Percentiles rank a stretch among this genome's conserved stretches.
These are phyloP conservation scores for Paramecium biaurelia DNA, from an alignment of 73 alveolate genomes.

Conservation along the genomic window DNA sequence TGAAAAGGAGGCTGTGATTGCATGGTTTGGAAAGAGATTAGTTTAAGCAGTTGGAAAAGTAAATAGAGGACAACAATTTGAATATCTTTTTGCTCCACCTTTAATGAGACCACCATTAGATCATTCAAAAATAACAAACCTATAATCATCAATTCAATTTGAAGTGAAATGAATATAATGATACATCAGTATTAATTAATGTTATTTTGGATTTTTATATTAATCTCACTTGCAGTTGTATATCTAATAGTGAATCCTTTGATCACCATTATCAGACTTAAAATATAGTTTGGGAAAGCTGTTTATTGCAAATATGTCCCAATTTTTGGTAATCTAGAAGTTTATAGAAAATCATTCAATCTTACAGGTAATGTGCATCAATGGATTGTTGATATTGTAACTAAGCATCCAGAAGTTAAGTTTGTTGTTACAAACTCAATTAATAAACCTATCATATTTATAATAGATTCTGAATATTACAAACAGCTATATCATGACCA, in stretches of 20 bases:
- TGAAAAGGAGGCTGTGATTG: neutral
- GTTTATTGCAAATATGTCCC: neutral
- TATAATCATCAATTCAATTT: neutral
- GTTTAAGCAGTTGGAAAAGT: neutral
- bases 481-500: neutral
- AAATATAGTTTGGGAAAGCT: neutral
- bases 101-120: neutral
- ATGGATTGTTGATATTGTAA: neutral
- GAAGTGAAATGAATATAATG: neutral
- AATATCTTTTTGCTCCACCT: neutral
- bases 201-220: neutral
- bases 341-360: neutral
- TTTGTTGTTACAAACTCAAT: neutral
- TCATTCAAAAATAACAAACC: neutral
- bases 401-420: neutral
- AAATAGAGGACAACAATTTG: neutral
- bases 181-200: neutral
- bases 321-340: neutral
- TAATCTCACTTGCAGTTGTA: neutral
- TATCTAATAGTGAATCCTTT: neutral
- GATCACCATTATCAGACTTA: neutral
- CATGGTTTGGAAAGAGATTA: conserved; percentile 4
- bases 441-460: neutral
- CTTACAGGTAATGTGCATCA: neutral
- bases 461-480: conserved; percentile 42